A percentile compares a stretch with the other conserved stretches of the same genome.
Evolutionary conservation across 805 yeast genomes (phyloP).

Genomic region (Barnettozyma sucrosica): DNA sequence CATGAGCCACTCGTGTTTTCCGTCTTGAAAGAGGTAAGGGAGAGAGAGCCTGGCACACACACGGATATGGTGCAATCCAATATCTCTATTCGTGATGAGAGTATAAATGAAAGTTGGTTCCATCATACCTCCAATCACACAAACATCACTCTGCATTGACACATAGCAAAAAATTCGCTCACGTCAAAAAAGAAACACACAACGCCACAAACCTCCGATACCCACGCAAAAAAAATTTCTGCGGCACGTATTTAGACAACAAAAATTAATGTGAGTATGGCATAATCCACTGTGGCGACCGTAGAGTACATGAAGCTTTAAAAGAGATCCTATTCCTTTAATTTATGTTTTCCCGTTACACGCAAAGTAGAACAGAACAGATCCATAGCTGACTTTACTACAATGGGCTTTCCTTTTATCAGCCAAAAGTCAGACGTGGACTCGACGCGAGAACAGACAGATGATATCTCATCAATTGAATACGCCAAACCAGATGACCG

Average conservation of each 20-base stretch:
- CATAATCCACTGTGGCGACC: not conserved
- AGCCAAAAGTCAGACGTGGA: conserved; percentile 7
- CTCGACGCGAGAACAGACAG: not conserved
- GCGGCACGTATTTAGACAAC: not conserved
- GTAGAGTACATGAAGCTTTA: not conserved
- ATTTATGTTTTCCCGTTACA: no score
- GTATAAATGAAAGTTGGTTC: no score
- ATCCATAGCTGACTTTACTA: not conserved
- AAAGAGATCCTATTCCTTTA: not conserved
- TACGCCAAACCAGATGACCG: conserved; percentile 33
- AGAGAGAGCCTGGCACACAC: not conserved
- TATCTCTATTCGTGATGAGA: no score
- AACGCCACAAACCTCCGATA: not conserved
- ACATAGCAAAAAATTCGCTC: not conserved
- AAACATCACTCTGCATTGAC: not conserved
- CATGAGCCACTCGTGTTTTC: not conserved
- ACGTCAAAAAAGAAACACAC: not conserved
- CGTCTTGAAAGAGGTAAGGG: no score
- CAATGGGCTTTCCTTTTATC: not conserved
- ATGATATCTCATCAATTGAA: conserved; percentile 15
- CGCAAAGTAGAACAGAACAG: not conserved
- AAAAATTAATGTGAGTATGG: not conserved
- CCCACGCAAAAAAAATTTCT: not conserved
- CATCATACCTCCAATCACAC: not conserved
- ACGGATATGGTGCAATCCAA: not conserved